These are phyloP conservation scores for Leccinum disarticulatum DNA, from an alignment of 768 basidiomycete species.

Conservation along the genomic window DNA sequence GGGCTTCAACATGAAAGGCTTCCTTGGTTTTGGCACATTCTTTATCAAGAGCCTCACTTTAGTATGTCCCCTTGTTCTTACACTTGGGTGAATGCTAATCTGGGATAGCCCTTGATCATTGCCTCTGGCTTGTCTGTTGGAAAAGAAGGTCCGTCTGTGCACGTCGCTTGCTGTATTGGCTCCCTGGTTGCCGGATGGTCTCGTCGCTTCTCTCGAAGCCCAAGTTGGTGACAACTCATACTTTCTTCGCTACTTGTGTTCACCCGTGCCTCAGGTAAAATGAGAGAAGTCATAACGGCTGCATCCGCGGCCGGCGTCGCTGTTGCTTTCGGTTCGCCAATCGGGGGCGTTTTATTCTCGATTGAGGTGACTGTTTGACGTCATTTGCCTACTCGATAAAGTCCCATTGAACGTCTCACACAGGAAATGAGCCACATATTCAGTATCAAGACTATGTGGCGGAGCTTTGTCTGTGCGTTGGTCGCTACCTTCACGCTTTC, in stretches of 20 bases:
- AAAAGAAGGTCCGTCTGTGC: constrained; percentile 98
- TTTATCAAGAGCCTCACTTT: constrained; percentile 92
- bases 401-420: neutral
- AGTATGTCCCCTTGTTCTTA: constrained; percentile 46
- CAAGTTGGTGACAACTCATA: constrained; percentile 54
- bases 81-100: constrained; percentile 13
- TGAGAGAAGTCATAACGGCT: constrained; percentile 90
- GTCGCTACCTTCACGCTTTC: constrained; percentile 95
- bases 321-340: constrained; percentile 97
- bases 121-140: constrained; percentile 96
- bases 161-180: constrained; percentile 94
- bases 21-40: constrained; percentile 85
- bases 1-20: constrained; percentile 97
- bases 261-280: constrained; percentile 52
- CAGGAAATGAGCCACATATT: constrained; percentile 99
- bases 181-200: constrained; percentile 87
- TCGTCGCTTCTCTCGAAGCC: constrained; percentile 77
- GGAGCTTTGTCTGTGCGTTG: constrained; percentile 94
- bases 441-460: constrained; percentile 98
- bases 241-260: constrained; percentile 13
- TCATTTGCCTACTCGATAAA: neutral
- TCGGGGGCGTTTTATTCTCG: constrained; percentile 96
- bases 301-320: constrained; percentile 98
- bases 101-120: constrained; percentile 84
- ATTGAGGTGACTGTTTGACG: constrained; percentile 68